These are phyloP conservation scores for Xylaria sp. DNA, from an alignment of 2,329 filamentous ascomycete species.

Conservation along the genomic window DNA sequence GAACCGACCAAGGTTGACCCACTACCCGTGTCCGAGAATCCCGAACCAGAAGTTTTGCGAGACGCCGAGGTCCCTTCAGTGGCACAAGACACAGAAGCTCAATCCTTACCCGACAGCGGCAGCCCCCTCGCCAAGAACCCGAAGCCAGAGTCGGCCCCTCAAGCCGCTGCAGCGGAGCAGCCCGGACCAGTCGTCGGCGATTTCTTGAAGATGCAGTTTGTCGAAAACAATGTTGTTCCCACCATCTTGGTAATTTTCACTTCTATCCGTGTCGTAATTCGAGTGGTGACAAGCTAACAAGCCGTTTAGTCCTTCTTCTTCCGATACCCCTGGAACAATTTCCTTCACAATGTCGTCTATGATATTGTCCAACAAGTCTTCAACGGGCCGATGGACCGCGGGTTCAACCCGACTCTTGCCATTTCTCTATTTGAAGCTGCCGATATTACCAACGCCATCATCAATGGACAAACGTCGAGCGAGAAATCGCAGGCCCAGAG, in stretches of 20 bases:
- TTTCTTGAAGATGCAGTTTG: slow-evolving; percentile 94
- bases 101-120: background rate
- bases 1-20: slow-evolving; percentile 8
- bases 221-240: slow-evolving; percentile 91
- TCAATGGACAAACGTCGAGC: slow-evolving; percentile 86
- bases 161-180: slow-evolving; percentile 31
- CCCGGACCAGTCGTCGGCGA: slow-evolving; percentile 86
- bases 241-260: slow-evolving; percentile 80
- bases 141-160: slow-evolving; percentile 5
- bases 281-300: slow-evolving; percentile 38
- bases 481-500: slow-evolving; percentile 85
- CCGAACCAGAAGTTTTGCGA: background rate
- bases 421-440: slow-evolving; percentile 93
- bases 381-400: slow-evolving; percentile 96
- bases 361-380: slow-evolving; percentile 99
- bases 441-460: slow-evolving; percentile 88
- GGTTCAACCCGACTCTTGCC: slow-evolving; percentile 88
- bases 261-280: background rate
- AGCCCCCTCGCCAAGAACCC: slow-evolving; percentile 17
- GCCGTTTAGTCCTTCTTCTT: slow-evolving; percentile 88
- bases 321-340: slow-evolving; percentile 99
- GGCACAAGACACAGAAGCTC: slow-evolving; percentile 9
- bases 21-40: background rate
- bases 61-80: slow-evolving; percentile 1
- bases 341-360: slow-evolving; percentile 98